phyloP scores from a whole-genome alignment of 1,139 yeast species.

The Waltiozyma sp. region DNA sequence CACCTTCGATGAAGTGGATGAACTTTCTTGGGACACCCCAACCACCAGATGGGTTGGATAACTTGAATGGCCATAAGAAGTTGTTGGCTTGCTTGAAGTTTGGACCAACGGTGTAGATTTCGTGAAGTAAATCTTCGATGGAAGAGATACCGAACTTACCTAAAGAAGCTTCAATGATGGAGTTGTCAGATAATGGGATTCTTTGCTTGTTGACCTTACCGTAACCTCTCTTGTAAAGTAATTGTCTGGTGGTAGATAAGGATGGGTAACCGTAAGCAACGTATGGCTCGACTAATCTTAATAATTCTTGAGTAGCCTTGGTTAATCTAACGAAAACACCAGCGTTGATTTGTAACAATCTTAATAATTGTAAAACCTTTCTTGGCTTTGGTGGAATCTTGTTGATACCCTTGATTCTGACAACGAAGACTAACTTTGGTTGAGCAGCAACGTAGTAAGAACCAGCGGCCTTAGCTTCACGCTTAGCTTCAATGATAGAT shows the following conservation, averaged over 20 bases:
- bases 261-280: slow-evolving; percentile 99
- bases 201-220: slow-evolving; percentile 99
- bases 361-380: slow-evolving; percentile 95
- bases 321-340: slow-evolving; percentile 97
- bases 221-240: slow-evolving; percentile 99
- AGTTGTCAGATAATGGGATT: slow-evolving; percentile 87
- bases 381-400: slow-evolving; percentile 99
- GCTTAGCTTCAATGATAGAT: slow-evolving; percentile 83
- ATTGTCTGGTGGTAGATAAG: slow-evolving; percentile 89
- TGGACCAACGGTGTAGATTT: slow-evolving; percentile 97
- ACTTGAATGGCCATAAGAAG: slow-evolving; percentile 99
- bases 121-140: slow-evolving; percentile 97
- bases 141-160: slow-evolving; percentile 97
- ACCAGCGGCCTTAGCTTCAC: slow-evolving; percentile 95
- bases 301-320: slow-evolving; percentile 96
- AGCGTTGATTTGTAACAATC: slow-evolving; percentile 96
- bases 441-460: slow-evolving; percentile 97
- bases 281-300: slow-evolving; percentile 97
- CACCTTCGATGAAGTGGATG: slow-evolving; percentile 99
- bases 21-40: slow-evolving; percentile 99
- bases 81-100: slow-evolving; percentile 99
- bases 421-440: slow-evolving; percentile 90
- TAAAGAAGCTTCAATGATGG: slow-evolving; percentile 85
- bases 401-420: slow-evolving; percentile 99
- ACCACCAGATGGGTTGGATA: slow-evolving; percentile 98